Evolutionary conservation across 192 early-diverging fungal species (phyloP).

Genomic region (Umbelopsis sp.): DNA sequence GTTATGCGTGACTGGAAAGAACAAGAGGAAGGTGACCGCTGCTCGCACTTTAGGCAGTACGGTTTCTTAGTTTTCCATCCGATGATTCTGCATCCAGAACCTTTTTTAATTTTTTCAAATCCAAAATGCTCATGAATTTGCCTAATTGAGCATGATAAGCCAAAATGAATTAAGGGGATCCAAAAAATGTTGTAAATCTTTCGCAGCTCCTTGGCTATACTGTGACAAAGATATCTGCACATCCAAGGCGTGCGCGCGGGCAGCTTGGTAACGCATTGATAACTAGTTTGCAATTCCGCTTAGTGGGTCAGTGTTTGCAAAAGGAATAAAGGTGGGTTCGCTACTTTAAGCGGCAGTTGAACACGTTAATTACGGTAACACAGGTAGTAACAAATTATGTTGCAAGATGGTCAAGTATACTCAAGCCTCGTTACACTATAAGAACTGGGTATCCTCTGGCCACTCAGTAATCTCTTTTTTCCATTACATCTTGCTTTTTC

Average conservation of each 20-base stretch:
- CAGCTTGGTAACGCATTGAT: background rate
- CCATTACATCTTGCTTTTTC: background rate
- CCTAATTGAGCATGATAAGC: background rate
- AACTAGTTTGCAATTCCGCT: background rate
- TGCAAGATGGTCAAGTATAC: too few relatives aligned
- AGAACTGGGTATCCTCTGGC: slow-evolving; percentile 6
- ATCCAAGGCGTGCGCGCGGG: too few relatives aligned
- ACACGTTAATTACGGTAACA: slow-evolving; percentile 11
- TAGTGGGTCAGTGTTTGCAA: background rate
- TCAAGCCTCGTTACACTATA: slow-evolving; percentile 15
- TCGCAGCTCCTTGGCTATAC: too few relatives aligned
- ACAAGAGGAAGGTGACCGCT: slow-evolving; percentile 6
- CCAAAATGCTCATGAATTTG: background rate
- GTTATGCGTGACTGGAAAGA: slow-evolving; percentile 9
- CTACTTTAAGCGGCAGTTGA: slow-evolving; percentile 9
- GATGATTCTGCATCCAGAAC: background rate
- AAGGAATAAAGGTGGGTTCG: background rate
- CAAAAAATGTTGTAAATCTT: background rate
- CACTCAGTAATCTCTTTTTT: slow-evolving; percentile 3
- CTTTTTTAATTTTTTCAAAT: background rate
- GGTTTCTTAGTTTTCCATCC: background rate
- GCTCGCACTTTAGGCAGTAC: background rate
- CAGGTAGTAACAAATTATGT: background rate
- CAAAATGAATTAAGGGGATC: background rate
- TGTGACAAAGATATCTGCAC: too few relatives aligned